These are phyloP conservation scores for Teunomyces atbi DNA, from an alignment of 805 yeast species.

Conservation along the genomic window DNA sequence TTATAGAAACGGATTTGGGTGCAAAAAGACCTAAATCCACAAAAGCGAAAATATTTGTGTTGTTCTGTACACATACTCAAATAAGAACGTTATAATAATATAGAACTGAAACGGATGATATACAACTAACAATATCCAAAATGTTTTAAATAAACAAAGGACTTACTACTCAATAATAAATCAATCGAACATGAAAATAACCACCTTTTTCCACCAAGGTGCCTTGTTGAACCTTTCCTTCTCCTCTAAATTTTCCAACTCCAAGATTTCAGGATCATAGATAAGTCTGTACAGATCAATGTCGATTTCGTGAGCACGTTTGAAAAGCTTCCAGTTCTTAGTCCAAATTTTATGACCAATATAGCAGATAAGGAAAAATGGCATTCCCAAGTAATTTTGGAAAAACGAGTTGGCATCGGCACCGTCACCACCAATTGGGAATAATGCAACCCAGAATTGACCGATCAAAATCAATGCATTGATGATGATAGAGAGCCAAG, in stretches of 20 bases:
- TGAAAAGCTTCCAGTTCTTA: conserved; percentile 21
- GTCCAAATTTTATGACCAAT: conserved; percentile 23
- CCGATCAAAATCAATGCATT: conserved; percentile 25
- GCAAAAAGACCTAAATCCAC: background rate
- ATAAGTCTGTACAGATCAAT: conserved; percentile 19
- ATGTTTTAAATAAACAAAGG: conserved; percentile 1
- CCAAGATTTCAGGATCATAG: conserved; percentile 22
- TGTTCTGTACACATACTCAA: background rate
- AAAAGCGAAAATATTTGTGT: background rate
- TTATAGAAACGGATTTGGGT: background rate
- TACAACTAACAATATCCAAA: background rate
- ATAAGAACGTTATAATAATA: background rate
- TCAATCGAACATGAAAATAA: conserved; percentile 12
- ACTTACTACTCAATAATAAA: background rate
- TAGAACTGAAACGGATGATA: background rate
- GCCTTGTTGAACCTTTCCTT: conserved; percentile 12
- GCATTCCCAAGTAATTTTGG: conserved; percentile 27
- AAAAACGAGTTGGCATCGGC: conserved; percentile 24
- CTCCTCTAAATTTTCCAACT: conserved; percentile 22
- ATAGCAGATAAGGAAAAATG: conserved; percentile 21
- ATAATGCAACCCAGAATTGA: conserved; percentile 29
- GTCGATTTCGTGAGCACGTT: conserved; percentile 21
- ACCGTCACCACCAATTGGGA: conserved; percentile 17
- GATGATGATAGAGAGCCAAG: conserved; percentile 21
- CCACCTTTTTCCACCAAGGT: conserved; percentile 12